These are phyloP conservation scores for Lunasporangiospora selenospora DNA, from an alignment of 192 early-diverging fungal species.

Conservation along the genomic window DNA sequence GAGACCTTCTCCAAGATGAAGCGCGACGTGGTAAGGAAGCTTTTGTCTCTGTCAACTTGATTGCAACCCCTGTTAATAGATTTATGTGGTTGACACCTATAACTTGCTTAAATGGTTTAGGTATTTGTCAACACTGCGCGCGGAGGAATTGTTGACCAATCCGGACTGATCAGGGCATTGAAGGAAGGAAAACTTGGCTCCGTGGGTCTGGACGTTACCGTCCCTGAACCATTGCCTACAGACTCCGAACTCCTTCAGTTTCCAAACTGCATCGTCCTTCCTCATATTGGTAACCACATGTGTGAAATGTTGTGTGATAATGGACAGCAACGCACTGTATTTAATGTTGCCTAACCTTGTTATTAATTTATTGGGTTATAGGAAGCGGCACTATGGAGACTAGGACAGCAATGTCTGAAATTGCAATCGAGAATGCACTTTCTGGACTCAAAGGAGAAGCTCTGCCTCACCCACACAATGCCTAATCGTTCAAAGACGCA, in stretches of 20 bases:
- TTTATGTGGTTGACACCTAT: constrained; percentile 52
- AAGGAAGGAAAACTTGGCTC: constrained; percentile 61
- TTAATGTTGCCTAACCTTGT: neutral
- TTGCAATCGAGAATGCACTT: constrained; percentile 77
- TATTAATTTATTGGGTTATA: neutral
- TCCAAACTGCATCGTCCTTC: constrained; percentile 72
- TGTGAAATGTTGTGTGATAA: neutral
- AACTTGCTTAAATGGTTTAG: constrained; percentile 21
- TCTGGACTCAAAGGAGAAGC: constrained; percentile 60
- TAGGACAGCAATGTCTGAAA: constrained; percentile 78
- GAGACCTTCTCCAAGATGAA: constrained; percentile 77
- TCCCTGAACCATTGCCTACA: constrained; percentile 79
- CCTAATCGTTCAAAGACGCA: too few species aligned
- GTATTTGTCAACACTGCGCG: constrained; percentile 85
- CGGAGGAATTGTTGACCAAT: constrained; percentile 81
- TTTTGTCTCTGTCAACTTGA: neutral
- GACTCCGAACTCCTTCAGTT: constrained; percentile 67
- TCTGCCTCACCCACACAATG: constrained; percentile 47
- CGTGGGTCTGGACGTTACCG: constrained; percentile 87
- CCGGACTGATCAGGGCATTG: constrained; percentile 71
- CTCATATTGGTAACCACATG: constrained; percentile 85
- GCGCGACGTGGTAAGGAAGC: constrained; percentile 50
- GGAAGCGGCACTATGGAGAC: constrained; percentile 84
- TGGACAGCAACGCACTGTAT: neutral
- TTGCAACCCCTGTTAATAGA: constrained; percentile 14